phyloP scores from a whole-genome alignment of 768 basidiomycete species.

The Daedalea quercina region DNA sequence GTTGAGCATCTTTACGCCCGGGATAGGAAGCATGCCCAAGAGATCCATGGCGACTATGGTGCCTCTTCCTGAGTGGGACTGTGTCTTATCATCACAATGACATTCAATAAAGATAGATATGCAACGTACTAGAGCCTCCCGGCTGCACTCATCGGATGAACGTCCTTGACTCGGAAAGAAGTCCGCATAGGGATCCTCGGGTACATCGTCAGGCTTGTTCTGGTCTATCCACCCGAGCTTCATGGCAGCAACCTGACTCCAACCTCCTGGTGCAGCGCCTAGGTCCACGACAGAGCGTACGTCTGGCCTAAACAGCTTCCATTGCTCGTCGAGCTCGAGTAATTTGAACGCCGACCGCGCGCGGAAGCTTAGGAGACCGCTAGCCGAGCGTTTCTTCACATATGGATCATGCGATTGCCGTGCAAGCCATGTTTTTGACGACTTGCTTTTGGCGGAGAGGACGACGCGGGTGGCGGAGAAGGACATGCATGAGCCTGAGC shows the following conservation, averaged over 20 bases:
- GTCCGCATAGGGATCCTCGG: background rate
- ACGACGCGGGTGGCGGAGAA: slow-evolving; percentile 30
- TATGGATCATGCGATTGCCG: slow-evolving; percentile 69
- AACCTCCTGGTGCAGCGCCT: slow-evolving; percentile 90
- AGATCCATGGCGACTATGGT: slow-evolving; percentile 78
- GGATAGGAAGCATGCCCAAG: slow-evolving; percentile 63
- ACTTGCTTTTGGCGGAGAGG: slow-evolving; percentile 28
- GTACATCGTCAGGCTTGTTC: background rate
- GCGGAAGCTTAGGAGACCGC: slow-evolving; percentile 45
- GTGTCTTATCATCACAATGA: background rate
- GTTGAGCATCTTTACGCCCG: slow-evolving; percentile 65
- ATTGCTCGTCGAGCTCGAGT: slow-evolving; percentile 62
- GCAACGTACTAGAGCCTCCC: too few species aligned
- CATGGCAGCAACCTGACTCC: slow-evolving; percentile 79
- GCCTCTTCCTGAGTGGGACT: slow-evolving; percentile 25
- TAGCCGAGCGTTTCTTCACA: slow-evolving; percentile 47
- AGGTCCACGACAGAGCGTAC: slow-evolving; percentile 73
- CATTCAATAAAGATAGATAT: background rate
- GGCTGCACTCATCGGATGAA: background rate
- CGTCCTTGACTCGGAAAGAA: background rate
- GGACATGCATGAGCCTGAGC: slow-evolving; percentile 9
- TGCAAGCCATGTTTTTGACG: slow-evolving; percentile 57
- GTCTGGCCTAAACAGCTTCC: slow-evolving; percentile 46
- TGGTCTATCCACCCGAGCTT: slow-evolving; percentile 46
- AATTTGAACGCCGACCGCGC: slow-evolving; percentile 93